Evolutionary conservation across 2,329 filamentous ascomycete species (phyloP), one percentile per base, ranked within the genome.

Genomic region (Colletotrichum spaethianum): DNA sequence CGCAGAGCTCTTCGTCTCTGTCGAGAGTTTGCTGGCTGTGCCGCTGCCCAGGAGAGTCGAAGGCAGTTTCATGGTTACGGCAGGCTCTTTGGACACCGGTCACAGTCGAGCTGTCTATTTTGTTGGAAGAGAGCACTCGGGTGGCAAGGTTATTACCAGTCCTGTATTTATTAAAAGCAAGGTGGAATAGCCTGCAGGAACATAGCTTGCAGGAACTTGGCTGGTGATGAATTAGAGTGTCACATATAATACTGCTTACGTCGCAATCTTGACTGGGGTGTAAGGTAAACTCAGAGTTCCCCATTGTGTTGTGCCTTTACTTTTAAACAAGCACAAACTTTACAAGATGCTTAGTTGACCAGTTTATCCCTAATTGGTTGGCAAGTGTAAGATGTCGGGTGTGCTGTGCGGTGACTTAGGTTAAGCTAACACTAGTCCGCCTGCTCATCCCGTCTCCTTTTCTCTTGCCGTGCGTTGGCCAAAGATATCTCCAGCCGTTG

Each of bases 1-100:
- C 9, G 77, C 75, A 4, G 77, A 78, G 7, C 69, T 80, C 0
- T 77, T 78, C 55, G 72, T 80, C 4, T 74, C 70, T 1, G 69
- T 73, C 14, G 75, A 79, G 38, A 59, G 57, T 14, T 33, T 79
- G 1, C 61, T 72, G 11, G 75, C 77, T 52, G 69, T 75, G 1
- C 14, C 52, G 2, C 68, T 80, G 40, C 77, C 77, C 14, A 73
- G 36, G 4, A 57, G 70, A 23, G 76, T 78, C 0, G 72, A 77
- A 26, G 76, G 76, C 4, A 33, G 28, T 1, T 75, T 79, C 11
- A 11, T 53, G 16, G 28, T 1, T n/a, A 23, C 63, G 8, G 48
- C 48, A 16, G 44, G 38, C 12, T 26, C 60, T 46, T 9, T 8
- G 9, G 26, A 16, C 8, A 12, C 4, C 16, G 23, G 18, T 9